Evolutionary conservation across 2,329 filamentous ascomycete species (phyloP).

Genomic region (Pseudomassariella vexata): DNA sequence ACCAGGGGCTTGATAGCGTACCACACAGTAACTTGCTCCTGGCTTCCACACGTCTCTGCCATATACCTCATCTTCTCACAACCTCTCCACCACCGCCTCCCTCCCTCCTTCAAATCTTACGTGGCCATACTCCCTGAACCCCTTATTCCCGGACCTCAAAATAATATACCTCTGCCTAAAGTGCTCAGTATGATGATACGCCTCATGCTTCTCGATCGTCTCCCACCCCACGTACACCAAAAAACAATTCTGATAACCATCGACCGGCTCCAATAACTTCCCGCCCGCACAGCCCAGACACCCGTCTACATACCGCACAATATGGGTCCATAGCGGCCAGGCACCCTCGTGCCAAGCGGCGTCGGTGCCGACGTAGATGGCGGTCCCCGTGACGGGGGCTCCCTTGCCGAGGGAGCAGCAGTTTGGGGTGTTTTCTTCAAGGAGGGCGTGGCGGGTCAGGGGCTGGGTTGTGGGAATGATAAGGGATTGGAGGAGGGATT

Average conservation of each 20-base stretch:
- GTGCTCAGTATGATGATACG: slow-evolving; percentile 27
- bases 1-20: too few relatives aligned
- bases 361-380: slow-evolving; percentile 21
- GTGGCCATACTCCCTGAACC: slow-evolving; percentile 1
- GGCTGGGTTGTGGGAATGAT: not conserved
- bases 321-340: slow-evolving; percentile 15
- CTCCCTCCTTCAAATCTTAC: not conserved
- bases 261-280: slow-evolving; percentile 23
- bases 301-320: slow-evolving; percentile 16
- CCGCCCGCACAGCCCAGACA: slow-evolving; percentile 27
- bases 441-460: slow-evolving; percentile 1
- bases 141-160: slow-evolving; percentile 9
- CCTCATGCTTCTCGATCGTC: slow-evolving; percentile 24
- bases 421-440: not conserved
- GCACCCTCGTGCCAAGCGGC: slow-evolving; percentile 10
- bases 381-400: slow-evolving; percentile 15
- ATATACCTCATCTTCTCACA: too few relatives aligned
- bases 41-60: too few relatives aligned
- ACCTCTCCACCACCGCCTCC: too few relatives aligned
- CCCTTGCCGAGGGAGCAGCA: not conserved
- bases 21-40: too few relatives aligned
- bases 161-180: slow-evolving; percentile 22
- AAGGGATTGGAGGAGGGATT: not conserved
- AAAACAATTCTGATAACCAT: slow-evolving; percentile 19
- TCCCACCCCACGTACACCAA: slow-evolving; percentile 29